phyloP scores from a whole-genome alignment of 1,284 basidiomycete species.

The Rhodotorula sp. region DNA sequence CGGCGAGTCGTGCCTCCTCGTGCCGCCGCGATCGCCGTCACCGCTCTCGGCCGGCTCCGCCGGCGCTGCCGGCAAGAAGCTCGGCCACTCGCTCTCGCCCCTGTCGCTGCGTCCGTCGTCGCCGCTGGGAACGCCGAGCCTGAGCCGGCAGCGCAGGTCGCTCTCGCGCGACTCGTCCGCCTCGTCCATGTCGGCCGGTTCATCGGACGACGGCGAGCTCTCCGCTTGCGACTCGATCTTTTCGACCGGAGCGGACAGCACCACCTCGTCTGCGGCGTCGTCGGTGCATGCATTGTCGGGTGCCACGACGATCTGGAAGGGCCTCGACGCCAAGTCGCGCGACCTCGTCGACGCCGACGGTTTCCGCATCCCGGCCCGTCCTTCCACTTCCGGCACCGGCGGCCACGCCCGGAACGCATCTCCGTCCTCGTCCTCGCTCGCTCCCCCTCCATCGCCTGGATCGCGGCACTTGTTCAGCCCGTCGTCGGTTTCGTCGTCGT shows the following conservation, averaged over 20 bases:
- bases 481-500: not conserved
- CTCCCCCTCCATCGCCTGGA: conserved; percentile 25
- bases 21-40: conserved; percentile 36
- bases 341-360: conserved; percentile 30
- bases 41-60: conserved; percentile 1
- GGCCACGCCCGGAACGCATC: conserved; percentile 13
- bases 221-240: conserved; percentile 35
- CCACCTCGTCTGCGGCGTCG: conserved; percentile 15
- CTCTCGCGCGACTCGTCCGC: conserved; percentile 34
- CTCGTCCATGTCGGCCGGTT: conserved; percentile 21
- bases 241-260: conserved; percentile 24
- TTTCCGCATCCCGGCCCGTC: conserved; percentile 28
- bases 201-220: conserved; percentile 25
- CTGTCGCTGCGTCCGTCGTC: conserved; percentile 29
- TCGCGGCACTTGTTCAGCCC: conserved; percentile 5
- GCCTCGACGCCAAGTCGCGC: conserved; percentile 22
- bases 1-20: conserved; percentile 14
- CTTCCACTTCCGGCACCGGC: conserved; percentile 3
- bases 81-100: conserved; percentile 23
- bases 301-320: conserved; percentile 26
- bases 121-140: conserved; percentile 24
- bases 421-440: conserved; percentile 8
- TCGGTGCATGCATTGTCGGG: conserved; percentile 2
- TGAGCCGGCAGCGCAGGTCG: conserved; percentile 16
- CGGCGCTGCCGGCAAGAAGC: conserved; percentile 13